Conservation (phyloP, 192 early-diverging fungal genomes). For the Cladochytrium replicatum region DNA sequence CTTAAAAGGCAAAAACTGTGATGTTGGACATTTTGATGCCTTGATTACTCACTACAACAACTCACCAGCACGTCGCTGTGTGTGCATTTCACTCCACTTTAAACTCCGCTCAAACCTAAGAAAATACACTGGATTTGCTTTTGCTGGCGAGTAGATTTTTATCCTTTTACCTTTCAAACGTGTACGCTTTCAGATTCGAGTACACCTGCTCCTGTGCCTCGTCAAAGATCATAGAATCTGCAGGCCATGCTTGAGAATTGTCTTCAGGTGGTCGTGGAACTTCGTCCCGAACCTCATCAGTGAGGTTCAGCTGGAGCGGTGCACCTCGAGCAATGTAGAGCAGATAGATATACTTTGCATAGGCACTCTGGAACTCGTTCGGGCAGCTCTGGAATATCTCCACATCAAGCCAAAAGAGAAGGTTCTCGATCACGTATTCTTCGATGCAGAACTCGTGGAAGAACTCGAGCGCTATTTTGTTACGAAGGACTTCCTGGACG, state of each 20-base stretch:
- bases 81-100: no score
- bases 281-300: constrained; percentile 56
- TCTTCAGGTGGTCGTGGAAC: constrained; percentile 59
- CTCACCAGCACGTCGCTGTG: no score
- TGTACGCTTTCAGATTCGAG: constrained; percentile 62
- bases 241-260: no score
- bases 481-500: constrained; percentile 24
- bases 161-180: constrained; percentile 60
- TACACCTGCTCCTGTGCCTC: constrained; percentile 69
- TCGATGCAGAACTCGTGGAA: constrained; percentile 49
- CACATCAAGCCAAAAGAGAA: constrained; percentile 78
- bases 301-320: constrained; percentile 64
- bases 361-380: constrained; percentile 2
- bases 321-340: constrained; percentile 58
- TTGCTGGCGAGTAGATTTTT: constrained; percentile 35
- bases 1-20: no score
- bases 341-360: constrained; percentile 55
- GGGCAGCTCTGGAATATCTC: constrained; percentile 58
- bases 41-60: no score
- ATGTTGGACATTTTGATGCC: no score
- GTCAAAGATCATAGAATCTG: constrained; percentile 69
- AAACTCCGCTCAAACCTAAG: no score
- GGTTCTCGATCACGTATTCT: constrained; percentile 70
- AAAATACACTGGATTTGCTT: no score
- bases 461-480: constrained; percentile 22